Percentiles rank a stretch among this genome's conserved stretches.
Evolutionary conservation across 2,329 filamentous ascomycete species (phyloP).

Genomic region (Aureobasidium sp.): DNA sequence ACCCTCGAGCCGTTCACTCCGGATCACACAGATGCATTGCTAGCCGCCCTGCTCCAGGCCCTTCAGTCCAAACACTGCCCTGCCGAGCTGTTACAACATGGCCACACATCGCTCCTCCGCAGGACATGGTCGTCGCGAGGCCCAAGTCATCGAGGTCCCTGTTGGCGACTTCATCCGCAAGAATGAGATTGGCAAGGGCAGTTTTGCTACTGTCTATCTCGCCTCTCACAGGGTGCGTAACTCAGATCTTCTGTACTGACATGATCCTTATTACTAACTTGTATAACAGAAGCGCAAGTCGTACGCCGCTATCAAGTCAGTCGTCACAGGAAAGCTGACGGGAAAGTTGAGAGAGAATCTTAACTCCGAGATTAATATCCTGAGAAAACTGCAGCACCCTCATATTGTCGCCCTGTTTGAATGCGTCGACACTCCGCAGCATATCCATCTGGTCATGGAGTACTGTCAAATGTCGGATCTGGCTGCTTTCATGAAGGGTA

Average conservation of each 20-base stretch:
- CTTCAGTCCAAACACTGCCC: not conserved
- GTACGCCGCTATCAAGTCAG: constrained; percentile 91
- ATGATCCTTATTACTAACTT: not conserved
- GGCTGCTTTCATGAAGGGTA: constrained; percentile 92
- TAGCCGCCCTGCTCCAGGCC: not conserved
- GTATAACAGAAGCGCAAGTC: constrained; percentile 57
- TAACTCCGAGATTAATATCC: constrained; percentile 88
- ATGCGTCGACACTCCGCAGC: constrained; percentile 74
- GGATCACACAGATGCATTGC: not conserved
- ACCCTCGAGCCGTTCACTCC: not conserved
- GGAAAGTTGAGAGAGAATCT: constrained; percentile 96
- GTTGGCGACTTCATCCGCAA: constrained; percentile 75
- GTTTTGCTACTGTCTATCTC: constrained; percentile 86
- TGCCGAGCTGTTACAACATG: constrained; percentile 4
- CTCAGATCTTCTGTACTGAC: not conserved
- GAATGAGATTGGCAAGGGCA: constrained; percentile 90
- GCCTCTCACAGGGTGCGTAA: constrained; percentile 26
- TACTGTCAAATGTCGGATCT: constrained; percentile 94
- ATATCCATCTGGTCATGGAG: constrained; percentile 98
- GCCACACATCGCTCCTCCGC: constrained; percentile 4
- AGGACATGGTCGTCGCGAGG: not conserved
- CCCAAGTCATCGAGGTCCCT: constrained; percentile 24
- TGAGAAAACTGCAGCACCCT: constrained; percentile 86
- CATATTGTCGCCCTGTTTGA: constrained; percentile 96
- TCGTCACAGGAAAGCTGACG: constrained; percentile 82